A percentile compares a stretch with the other conserved stretches of the same genome.
Conservation (phyloP, 73 alveolate genomes). For the Symbiodinium natans region DNA sequence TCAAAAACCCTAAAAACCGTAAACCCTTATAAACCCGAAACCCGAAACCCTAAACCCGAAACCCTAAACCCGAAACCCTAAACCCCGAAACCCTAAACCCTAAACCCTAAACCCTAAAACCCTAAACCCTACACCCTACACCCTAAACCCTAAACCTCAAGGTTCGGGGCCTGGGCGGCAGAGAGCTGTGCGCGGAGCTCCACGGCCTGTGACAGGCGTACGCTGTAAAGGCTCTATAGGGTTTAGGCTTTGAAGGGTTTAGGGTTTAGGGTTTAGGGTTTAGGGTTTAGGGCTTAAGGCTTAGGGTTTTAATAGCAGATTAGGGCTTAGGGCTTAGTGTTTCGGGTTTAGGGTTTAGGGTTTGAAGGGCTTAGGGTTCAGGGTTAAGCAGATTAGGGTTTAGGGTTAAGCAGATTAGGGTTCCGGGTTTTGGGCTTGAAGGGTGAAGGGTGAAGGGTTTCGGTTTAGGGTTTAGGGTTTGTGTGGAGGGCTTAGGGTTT, state of each 20-base stretch:
- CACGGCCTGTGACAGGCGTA: neutral
- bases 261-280: neutral
- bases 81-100: neutral
- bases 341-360: too few relatives aligned
- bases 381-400: too few relatives aligned
- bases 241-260: neutral
- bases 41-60: neutral
- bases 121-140: too few relatives aligned
- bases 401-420: neutral
- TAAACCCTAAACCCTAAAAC: neutral
- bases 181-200: conserved; percentile 54
- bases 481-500: too few relatives aligned
- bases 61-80: neutral
- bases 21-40: neutral
- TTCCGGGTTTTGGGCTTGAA: too few relatives aligned
- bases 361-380: too few relatives aligned
- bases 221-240: neutral
- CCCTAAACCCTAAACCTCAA: neutral
- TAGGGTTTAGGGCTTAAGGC: too few relatives aligned
- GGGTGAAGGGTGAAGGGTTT: neutral
- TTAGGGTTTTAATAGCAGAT: too few relatives aligned
- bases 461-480: too few relatives aligned
- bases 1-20: neutral
- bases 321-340: too few relatives aligned
- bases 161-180: neutral